Evolutionary conservation across 169 alveolate species (phyloP).

Genomic region (Besnoitia besnoiti): DNA sequence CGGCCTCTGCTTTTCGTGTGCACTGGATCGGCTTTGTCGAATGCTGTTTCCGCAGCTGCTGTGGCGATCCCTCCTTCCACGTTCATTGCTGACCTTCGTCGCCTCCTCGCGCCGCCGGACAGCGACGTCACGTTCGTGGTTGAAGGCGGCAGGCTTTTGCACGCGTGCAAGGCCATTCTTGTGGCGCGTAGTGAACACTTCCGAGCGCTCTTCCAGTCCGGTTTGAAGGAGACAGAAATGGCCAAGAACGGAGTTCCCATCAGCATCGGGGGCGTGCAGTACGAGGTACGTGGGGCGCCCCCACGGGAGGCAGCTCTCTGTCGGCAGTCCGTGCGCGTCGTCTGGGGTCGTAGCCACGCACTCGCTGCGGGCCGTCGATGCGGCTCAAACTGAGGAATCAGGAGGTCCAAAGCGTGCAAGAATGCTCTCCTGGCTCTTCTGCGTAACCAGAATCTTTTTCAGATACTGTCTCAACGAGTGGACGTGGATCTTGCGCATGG

Average conservation of each 20-base stretch:
- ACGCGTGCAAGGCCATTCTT: slow-evolving; percentile 39
- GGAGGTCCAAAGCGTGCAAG: too few species aligned
- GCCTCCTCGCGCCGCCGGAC: slow-evolving; percentile 44
- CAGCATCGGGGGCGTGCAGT: slow-evolving; percentile 51
- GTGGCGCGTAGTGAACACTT: slow-evolving; percentile 69
- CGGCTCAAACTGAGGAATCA: too few species aligned
- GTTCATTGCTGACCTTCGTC: slow-evolving; percentile 32
- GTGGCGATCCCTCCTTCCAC: slow-evolving; percentile 67
- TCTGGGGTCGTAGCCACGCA: too few species aligned
- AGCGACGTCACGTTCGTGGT: slow-evolving; percentile 57
- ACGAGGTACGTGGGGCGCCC: slow-evolving; percentile 25
- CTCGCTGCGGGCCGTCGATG: too few species aligned
- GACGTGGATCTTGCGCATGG: too few species aligned
- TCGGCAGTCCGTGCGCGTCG: too few species aligned
- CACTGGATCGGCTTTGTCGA: not conserved
- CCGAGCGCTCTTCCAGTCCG: slow-evolving; percentile 74
- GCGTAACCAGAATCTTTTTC: too few species aligned
- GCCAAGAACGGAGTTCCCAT: slow-evolving; percentile 62
- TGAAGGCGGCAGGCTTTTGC: slow-evolving; percentile 50
- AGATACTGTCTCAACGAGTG: too few species aligned
- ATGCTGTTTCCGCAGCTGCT: not conserved
- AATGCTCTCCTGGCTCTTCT: too few species aligned
- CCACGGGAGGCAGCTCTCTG: not conserved
- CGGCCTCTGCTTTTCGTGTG: too few species aligned
- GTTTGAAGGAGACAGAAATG: slow-evolving; percentile 69